Evolutionary conservation across 768 basidiomycete genomes (phyloP).

Genomic region (Boletus subparvulus): DNA sequence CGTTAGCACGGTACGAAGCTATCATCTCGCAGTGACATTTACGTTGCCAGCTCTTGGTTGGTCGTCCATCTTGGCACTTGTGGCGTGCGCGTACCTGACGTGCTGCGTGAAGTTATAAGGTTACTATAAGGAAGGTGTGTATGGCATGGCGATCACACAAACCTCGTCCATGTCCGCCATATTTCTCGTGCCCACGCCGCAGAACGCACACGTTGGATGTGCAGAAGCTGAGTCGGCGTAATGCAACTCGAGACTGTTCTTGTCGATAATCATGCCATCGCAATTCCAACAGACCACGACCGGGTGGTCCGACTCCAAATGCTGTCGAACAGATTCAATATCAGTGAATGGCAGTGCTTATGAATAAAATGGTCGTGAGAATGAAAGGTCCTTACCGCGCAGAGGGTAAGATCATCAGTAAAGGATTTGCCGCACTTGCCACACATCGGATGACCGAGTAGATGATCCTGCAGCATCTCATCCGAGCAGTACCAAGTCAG

Average conservation of each 20-base stretch:
- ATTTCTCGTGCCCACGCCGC: constrained; percentile 18
- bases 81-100: constrained; percentile 14
- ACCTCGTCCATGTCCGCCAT: constrained; percentile 22
- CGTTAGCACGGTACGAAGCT: constrained; percentile 1
- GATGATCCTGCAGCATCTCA: constrained; percentile 27
- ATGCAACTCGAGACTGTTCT: constrained; percentile 18
- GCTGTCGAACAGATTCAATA: constrained; percentile 12
- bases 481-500: constrained; percentile 21
- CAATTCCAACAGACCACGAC: constrained; percentile 33
- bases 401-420: constrained; percentile 20
- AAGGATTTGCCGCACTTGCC: constrained; percentile 22
- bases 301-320: constrained; percentile 22
- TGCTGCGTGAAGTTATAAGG: constrained; percentile 13
- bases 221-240: constrained; percentile 19
- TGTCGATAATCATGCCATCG: constrained; percentile 25
- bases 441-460: constrained; percentile 24
- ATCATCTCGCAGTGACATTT: background rate
- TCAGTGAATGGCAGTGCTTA: background rate
- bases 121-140: background rate
- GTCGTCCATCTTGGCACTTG: constrained; percentile 1
- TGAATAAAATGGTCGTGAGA: background rate
- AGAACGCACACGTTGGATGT: constrained; percentile 23
- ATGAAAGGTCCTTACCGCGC: constrained; percentile 14
- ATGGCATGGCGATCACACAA: background rate
- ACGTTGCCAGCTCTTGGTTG: background rate